Conservation (phyloP, 2,329 filamentous ascomycete species). For the Paraconiothyrium sp. region DNA sequence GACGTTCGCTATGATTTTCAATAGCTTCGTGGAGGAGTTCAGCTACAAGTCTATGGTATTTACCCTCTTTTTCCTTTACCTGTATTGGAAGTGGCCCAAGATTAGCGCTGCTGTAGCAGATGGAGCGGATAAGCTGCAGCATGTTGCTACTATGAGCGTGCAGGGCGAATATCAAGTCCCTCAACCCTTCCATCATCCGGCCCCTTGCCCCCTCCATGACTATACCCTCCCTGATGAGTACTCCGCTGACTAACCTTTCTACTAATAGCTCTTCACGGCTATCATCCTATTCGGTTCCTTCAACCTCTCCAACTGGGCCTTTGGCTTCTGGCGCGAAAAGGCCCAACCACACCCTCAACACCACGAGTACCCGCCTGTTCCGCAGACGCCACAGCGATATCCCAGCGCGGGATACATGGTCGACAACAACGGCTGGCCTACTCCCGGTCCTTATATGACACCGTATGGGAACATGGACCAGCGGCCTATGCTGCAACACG, state of each 20-base stretch:
- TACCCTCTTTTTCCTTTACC: constrained; percentile 21
- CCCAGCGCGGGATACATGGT: constrained; percentile 29
- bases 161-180: neutral
- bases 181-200: neutral
- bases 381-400: constrained; percentile 44
- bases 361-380: constrained; percentile 32
- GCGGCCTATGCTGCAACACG: constrained; percentile 29
- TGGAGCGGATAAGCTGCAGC: neutral
- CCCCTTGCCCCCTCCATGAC: neutral
- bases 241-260: constrained; percentile 1
- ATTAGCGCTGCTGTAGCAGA: neutral
- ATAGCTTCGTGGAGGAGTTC: constrained; percentile 90
- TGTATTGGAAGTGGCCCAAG: neutral
- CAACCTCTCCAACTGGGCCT: constrained; percentile 67
- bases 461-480: constrained; percentile 36
- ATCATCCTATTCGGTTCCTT: constrained; percentile 62
- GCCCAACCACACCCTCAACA: constrained; percentile 28
- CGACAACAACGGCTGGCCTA: constrained; percentile 32
- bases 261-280: constrained; percentile 57
- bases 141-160: neutral
- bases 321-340: constrained; percentile 63
- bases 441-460: constrained; percentile 31
- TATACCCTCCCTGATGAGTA: neutral
- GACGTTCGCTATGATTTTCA: constrained; percentile 91
- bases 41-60: constrained; percentile 80